Evolutionary conservation across 257 asterid species (phyloP).

Genomic region (Gynochthodes officinalis): DNA sequence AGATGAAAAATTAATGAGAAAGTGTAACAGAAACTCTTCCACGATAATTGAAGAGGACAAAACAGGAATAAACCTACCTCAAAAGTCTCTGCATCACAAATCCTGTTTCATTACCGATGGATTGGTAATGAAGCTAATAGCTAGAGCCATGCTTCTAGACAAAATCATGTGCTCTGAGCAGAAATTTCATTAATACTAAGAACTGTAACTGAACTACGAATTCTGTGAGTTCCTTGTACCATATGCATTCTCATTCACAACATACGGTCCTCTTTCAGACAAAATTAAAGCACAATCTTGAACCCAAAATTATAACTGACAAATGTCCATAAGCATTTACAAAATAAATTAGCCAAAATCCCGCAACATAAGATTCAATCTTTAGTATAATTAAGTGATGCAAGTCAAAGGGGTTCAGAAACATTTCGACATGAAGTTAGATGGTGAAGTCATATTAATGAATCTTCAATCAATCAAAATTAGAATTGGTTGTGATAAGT

Average conservation of each 20-base stretch:
- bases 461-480: background rate
- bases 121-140: background rate
- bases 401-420: background rate
- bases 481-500: background rate
- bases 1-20: conserved; percentile 20
- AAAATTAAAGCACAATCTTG: background rate
- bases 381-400: background rate
- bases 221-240: background rate
- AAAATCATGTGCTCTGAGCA: background rate
- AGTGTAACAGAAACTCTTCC: conserved; percentile 1
- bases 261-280: background rate
- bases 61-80: background rate
- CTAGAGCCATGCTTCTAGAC: background rate
- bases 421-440: background rate
- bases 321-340: background rate
- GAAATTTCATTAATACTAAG: background rate
- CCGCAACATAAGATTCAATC: background rate
- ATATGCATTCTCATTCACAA: background rate
- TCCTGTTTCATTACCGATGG: background rate
- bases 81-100: background rate
- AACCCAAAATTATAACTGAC: background rate
- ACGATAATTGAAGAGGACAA: background rate
- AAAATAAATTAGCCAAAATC: background rate
- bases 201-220: background rate
- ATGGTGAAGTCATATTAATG: background rate